Base-by-base conservation (phyloP, 2,329 filamentous ascomycete species). In the Colletotrichum sidae region DNA sequence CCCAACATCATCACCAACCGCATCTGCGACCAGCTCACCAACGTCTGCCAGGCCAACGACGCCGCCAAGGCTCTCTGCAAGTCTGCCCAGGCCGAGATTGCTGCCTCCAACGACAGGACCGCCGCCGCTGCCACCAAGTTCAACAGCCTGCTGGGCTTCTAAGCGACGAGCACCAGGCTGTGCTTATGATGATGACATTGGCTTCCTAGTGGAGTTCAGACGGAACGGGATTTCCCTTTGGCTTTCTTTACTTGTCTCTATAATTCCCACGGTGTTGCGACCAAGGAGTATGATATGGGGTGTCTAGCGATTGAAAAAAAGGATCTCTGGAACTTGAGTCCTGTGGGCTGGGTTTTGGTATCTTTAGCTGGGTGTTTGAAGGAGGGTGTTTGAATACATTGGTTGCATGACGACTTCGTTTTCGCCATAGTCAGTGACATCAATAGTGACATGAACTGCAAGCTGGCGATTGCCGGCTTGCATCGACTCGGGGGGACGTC, bases 1-100 rank as follows among this genome's bases (percentile, higher is more conserved):
- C 86, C 86, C 42, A 86, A 85, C 77, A 89, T 89, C 78, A 89
- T 89, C 79, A 88, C 84, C 71, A 88, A 87, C 77, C 81, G 84
- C 15, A 83, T 89, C 69, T 87, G 85, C 77, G 84, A 89, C 76
- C 85, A 88, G 74, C 79, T 89, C 60, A 84, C 79, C 67, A 89
- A 88, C 73, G 84, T 86, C 33, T 89, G 86, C 75, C 76, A 78
- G n/a, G 86, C 86, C 54, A 87, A 87, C 73, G 79, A 78, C 12
- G 86, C 84, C 1, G 86, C 85, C 39, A 80, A 82, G 55, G 72
- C 79, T 13, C 75, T 79, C 3, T 87, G 84, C 72, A 71, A 75
- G 62, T 75, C 77, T 41, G 86, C 84, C 2, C 75, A 86, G 71
- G 79, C 82, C 1, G 72, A 82, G 74, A 83, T 89, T 53, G 65